These are phyloP conservation scores for Actinomucor elegans DNA, from an alignment of 371 early-diverging fungal species.

Conservation along the genomic window DNA sequence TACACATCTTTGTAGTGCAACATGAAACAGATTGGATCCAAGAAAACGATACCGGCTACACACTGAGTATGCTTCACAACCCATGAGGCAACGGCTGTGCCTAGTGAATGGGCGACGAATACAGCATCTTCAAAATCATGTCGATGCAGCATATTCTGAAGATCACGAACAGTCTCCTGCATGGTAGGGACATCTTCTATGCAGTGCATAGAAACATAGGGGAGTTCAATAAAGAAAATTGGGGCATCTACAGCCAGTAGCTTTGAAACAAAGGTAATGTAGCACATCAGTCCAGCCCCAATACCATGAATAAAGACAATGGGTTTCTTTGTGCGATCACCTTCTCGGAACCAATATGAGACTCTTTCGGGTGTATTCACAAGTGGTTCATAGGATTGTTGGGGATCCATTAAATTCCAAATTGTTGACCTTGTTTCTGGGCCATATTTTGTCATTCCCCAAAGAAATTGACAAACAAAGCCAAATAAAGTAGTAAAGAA, in stretches of 20 bases:
- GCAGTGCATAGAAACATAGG: constrained; percentile 69
- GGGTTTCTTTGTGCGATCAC: constrained; percentile 51
- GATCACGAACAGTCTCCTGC: constrained; percentile 58
- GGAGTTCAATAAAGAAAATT: constrained; percentile 68
- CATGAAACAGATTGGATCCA: constrained; percentile 74
- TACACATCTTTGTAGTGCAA: constrained; percentile 61
- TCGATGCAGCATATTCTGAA: constrained; percentile 58
- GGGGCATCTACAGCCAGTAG: constrained; percentile 51
- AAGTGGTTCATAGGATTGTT: constrained; percentile 10
- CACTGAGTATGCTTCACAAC: constrained; percentile 43
- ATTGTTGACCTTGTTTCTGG: constrained; percentile 35
- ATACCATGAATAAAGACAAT: constrained; percentile 77
- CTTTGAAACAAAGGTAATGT: constrained; percentile 49
- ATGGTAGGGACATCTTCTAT: constrained; percentile 61
- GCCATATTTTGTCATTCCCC: constrained; percentile 37
- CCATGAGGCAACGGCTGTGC: constrained; percentile 61
- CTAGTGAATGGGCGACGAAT: constrained; percentile 71
- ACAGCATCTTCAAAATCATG: constrained; percentile 60
- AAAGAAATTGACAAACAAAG: constrained; percentile 21
- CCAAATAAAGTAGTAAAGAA: constrained; percentile 20
- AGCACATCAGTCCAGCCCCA: constrained; percentile 64
- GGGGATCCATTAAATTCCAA: constrained; percentile 30
- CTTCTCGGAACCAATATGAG: constrained; percentile 54
- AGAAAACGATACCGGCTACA: constrained; percentile 55
- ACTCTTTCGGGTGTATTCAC: constrained; percentile 24